phyloP scores from a whole-genome alignment of 495 filamentous ascomycete genomes.

The Aspergillus coremiiformis region DNA sequence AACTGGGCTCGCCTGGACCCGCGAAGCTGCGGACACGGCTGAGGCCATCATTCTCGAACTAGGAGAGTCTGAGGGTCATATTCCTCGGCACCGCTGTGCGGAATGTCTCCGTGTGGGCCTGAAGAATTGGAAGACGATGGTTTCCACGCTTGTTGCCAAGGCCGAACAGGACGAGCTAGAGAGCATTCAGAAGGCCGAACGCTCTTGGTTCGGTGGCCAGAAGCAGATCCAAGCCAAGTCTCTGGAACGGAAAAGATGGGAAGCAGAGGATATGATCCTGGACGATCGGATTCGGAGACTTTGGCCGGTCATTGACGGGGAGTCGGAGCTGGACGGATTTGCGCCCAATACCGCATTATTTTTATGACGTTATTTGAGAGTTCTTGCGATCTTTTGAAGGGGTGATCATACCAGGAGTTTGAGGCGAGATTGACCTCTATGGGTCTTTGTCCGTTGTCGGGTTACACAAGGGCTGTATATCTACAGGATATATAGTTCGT shows the following conservation, averaged over 20 bases:
- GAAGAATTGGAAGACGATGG: slow-evolving; percentile 73
- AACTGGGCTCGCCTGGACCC: slow-evolving; percentile 75
- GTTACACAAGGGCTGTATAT: neutral
- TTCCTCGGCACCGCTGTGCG: slow-evolving; percentile 50
- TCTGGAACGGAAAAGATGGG: slow-evolving; percentile 30
- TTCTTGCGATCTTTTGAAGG: neutral
- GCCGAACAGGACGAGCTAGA: slow-evolving; percentile 42
- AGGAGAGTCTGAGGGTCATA: slow-evolving; percentile 31
- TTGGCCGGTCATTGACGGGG: slow-evolving; percentile 27
- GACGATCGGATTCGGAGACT: slow-evolving; percentile 33
- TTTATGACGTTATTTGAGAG: slow-evolving; percentile 18
- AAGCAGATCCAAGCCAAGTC: slow-evolving; percentile 21
- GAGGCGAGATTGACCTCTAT: neutral
- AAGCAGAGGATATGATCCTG: slow-evolving; percentile 33
- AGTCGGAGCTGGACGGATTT: slow-evolving; percentile 24
- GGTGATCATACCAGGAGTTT: neutral
- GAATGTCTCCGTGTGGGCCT: slow-evolving; percentile 65
- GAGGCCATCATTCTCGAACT: slow-evolving; percentile 42
- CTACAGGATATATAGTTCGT: no score
- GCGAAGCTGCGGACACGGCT: slow-evolving; percentile 67
- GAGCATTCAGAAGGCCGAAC: slow-evolving; percentile 28
- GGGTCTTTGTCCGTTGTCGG: neutral
- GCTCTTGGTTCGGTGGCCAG: slow-evolving; percentile 45
- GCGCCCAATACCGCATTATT: slow-evolving; percentile 33
- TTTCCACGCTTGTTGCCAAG: slow-evolving; percentile 42